These are phyloP conservation scores for Hemileccinum impolitum DNA, from an alignment of 768 basidiomycete genomes.

Conservation along the genomic window DNA sequence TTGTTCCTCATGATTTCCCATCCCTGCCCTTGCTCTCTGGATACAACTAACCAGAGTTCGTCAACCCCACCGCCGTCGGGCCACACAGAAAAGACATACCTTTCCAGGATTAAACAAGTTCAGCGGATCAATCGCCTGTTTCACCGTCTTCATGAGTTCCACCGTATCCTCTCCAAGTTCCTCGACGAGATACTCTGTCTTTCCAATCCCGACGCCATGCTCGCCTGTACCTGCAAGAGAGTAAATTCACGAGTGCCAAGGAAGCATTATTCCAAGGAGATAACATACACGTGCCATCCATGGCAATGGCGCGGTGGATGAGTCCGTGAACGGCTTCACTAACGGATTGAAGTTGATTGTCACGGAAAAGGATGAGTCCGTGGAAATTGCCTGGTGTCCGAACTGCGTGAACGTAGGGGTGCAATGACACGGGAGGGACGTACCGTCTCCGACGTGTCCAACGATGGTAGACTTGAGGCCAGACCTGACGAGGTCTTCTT, in stretches of 20 bases:
- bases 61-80: background rate
- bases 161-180: constrained; percentile 85
- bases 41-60: constrained; percentile 13
- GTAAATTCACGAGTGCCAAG: background rate
- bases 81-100: constrained; percentile 22
- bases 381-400: constrained; percentile 40
- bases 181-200: constrained; percentile 75
- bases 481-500: constrained; percentile 63
- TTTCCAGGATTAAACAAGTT: constrained; percentile 89
- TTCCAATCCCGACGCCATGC: constrained; percentile 86
- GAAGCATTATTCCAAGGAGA: background rate
- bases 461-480: constrained; percentile 68
- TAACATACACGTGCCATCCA: constrained; percentile 73
- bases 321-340: constrained; percentile 65
- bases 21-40: constrained; percentile 7
- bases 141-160: constrained; percentile 82
- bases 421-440: constrained; percentile 29
- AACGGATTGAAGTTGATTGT: constrained; percentile 50
- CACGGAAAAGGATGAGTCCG: constrained; percentile 52
- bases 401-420: background rate
- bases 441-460: constrained; percentile 79
- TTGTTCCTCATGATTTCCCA: background rate
- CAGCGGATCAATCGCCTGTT: constrained; percentile 72
- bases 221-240: constrained; percentile 65
- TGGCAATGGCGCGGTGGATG: constrained; percentile 63